A percentile compares a stretch with the other conserved stretches of the same genome.
These are phyloP conservation scores for Wakefieldia striispora DNA, from an alignment of 768 basidiomycete genomes.

Conservation along the genomic window DNA sequence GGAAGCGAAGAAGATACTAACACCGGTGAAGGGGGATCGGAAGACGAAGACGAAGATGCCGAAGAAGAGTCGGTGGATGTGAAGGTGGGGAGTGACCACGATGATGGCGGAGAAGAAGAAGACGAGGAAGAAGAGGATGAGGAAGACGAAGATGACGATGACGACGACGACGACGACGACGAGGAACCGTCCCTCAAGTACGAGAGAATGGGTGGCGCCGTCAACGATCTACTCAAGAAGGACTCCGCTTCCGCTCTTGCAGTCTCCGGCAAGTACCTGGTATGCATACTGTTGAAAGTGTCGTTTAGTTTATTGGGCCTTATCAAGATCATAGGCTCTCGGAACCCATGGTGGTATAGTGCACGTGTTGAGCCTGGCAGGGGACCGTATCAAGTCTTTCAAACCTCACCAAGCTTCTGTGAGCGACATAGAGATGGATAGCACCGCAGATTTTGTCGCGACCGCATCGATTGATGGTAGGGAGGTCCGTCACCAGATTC, in stretches of 20 bases:
- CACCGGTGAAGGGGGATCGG: constrained; percentile 4
- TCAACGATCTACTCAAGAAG: constrained; percentile 79
- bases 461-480: constrained; percentile 93
- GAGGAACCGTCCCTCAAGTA: constrained; percentile 94
- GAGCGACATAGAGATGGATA: constrained; percentile 80
- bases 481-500: constrained; percentile 44
- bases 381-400: constrained; percentile 83
- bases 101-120: constrained; percentile 18
- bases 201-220: constrained; percentile 68
- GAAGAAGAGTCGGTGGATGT: constrained; percentile 1
- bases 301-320: not conserved
- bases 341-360: constrained; percentile 95
- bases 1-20: constrained; percentile 7
- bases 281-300: constrained; percentile 29
- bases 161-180: constrained; percentile 71
- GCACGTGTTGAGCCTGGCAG: constrained; percentile 76
- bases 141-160: constrained; percentile 45
- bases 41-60: constrained; percentile 1
- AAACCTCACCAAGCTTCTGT: constrained; percentile 88
- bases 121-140: constrained; percentile 21
- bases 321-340: constrained; percentile 55
- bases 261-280: constrained; percentile 72
- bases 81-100: not conserved
- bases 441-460: constrained; percentile 83
- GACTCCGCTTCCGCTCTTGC: constrained; percentile 85